Evolutionary conservation across 2,329 filamentous ascomycete species (phyloP).

Genomic region (Penicillium frequentans): DNA sequence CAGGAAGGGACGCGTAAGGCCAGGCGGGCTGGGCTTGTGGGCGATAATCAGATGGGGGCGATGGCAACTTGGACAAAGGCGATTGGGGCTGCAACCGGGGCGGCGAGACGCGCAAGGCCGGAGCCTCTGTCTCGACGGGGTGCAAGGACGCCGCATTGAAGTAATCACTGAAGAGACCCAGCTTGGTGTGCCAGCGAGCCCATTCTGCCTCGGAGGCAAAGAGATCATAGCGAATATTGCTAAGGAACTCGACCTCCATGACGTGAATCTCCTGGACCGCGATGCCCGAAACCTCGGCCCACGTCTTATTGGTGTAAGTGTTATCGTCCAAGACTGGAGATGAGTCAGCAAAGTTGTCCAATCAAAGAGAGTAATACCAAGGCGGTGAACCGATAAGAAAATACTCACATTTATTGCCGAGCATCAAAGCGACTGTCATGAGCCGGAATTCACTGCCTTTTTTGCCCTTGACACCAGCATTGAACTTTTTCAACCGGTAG

Average conservation of each 20-base stretch:
- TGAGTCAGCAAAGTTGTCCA: conserved; percentile 25
- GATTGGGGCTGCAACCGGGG: conserved; percentile 30
- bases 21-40: conserved; percentile 26
- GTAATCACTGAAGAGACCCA: conserved; percentile 80
- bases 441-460: conserved; percentile 91
- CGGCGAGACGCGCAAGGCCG: conserved; percentile 36
- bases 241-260: conserved; percentile 99
- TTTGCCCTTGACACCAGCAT: conserved; percentile 84
- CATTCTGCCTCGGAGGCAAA: conserved; percentile 84
- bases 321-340: conserved; percentile 85
- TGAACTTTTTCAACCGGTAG: conserved; percentile 86
- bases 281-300: conserved; percentile 96
- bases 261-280: conserved; percentile 93
- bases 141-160: conserved; percentile 67
- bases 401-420: conserved; percentile 87
- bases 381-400: conserved; percentile 23
- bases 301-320: conserved; percentile 99
- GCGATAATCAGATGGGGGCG: conserved; percentile 37
- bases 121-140: conserved; percentile 38
- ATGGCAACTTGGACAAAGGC: conserved; percentile 41
- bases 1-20: conserved; percentile 26
- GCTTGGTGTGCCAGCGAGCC: conserved; percentile 80
- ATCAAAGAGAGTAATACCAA: background rate
- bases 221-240: conserved; percentile 95
- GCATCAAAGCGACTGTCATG: conserved; percentile 91